phyloP scores from a whole-genome alignment of 2,329 filamentous ascomycete species.

The Zasmidium citrigriseum region DNA sequence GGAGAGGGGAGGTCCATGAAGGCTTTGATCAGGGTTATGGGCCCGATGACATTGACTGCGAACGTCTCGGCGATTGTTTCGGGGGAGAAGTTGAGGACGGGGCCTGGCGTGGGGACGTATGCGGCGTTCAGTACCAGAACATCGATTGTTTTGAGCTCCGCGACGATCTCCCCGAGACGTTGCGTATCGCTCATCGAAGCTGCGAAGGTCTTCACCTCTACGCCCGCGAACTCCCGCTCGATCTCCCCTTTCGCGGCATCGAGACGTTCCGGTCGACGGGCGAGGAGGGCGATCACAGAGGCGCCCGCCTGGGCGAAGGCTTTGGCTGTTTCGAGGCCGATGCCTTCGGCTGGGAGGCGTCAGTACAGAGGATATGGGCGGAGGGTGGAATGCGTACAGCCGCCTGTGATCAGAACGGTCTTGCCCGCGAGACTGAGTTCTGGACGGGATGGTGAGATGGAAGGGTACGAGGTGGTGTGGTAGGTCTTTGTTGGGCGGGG shows the following conservation, averaged over 20 bases:
- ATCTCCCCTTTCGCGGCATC: slow-evolving; percentile 40
- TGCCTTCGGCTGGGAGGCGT: slow-evolving; percentile 24
- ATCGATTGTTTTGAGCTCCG: slow-evolving; percentile 37
- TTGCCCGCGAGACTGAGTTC: slow-evolving; percentile 26
- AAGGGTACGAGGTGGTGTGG: slow-evolving; percentile 21
- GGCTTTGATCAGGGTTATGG: background rate
- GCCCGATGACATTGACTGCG: slow-evolving; percentile 36
- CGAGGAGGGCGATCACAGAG: slow-evolving; percentile 21
- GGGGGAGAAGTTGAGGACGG: slow-evolving; percentile 31
- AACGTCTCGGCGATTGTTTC: slow-evolving; percentile 37
- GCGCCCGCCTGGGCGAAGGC: slow-evolving; percentile 27
- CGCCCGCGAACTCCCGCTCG: slow-evolving; percentile 33
- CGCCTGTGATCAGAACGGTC: slow-evolving; percentile 28
- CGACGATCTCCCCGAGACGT: slow-evolving; percentile 32
- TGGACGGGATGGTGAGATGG: slow-evolving; percentile 19
- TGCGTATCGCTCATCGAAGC: slow-evolving; percentile 27
- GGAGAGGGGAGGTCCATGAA: background rate
- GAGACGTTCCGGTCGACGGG: slow-evolving; percentile 32
- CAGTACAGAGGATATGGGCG: background rate
- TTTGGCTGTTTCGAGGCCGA: slow-evolving; percentile 25
- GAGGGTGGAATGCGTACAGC: slow-evolving; percentile 7
- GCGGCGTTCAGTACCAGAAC: slow-evolving; percentile 45
- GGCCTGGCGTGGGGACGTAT: slow-evolving; percentile 30
- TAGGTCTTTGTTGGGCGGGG: slow-evolving; percentile 25
- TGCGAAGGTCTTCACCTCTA: slow-evolving; percentile 36